phyloP scores from a whole-genome alignment of 805 yeast genomes.

The Priceomyces haplophilus region DNA sequence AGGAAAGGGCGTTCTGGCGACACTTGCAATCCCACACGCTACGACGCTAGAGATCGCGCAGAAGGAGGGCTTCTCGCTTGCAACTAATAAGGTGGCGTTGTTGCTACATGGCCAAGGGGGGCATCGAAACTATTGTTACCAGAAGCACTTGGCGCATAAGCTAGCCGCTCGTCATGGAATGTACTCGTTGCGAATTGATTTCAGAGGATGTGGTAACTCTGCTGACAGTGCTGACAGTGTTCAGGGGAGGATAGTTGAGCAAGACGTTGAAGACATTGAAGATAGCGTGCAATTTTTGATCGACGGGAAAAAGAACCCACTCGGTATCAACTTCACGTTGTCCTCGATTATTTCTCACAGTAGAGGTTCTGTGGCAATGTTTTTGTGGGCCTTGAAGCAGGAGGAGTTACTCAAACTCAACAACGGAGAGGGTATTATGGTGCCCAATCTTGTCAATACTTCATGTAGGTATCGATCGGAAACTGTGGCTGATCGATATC shows the following conservation, averaged over 20 bases:
- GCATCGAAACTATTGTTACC: slow-evolving; percentile 77
- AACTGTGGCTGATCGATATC: slow-evolving; percentile 43
- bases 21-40: slow-evolving; percentile 38
- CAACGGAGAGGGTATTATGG: slow-evolving; percentile 29
- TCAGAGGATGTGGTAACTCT: slow-evolving; percentile 82
- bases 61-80: slow-evolving; percentile 34
- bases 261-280: slow-evolving; percentile 69
- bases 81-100: slow-evolving; percentile 54
- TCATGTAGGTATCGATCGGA: slow-evolving; percentile 64
- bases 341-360: slow-evolving; percentile 73
- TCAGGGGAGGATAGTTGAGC: slow-evolving; percentile 55
- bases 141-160: slow-evolving; percentile 55
- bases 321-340: slow-evolving; percentile 44
- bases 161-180: slow-evolving; percentile 60
- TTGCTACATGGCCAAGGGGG: slow-evolving; percentile 85
- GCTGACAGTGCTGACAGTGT: slow-evolving; percentile 40
- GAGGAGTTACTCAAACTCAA: slow-evolving; percentile 30
- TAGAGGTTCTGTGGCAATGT: slow-evolving; percentile 73
- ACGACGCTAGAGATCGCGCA: slow-evolving; percentile 21
- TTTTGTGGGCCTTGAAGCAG: slow-evolving; percentile 60
- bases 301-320: slow-evolving; percentile 29
- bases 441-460: slow-evolving; percentile 69
- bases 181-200: slow-evolving; percentile 73
- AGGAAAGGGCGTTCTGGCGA: slow-evolving; percentile 34
- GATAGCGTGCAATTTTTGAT: slow-evolving; percentile 28